Percentiles rank a stretch among this genome's conserved stretches.
These are phyloP conservation scores for Aspergillus sclerotialis DNA, from an alignment of 2,329 filamentous ascomycete genomes.

Conservation along the genomic window DNA sequence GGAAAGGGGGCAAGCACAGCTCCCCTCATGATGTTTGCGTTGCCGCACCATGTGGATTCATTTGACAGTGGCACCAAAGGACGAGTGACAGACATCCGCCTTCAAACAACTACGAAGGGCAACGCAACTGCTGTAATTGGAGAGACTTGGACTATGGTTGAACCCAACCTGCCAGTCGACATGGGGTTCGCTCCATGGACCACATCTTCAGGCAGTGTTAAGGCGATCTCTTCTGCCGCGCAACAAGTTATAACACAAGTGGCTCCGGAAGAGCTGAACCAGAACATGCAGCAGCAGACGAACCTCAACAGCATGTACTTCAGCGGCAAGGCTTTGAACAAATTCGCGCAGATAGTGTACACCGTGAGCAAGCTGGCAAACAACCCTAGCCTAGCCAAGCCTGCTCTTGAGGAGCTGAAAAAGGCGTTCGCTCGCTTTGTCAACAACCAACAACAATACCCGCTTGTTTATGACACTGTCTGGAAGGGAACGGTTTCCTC, in stretches of 20 bases:
- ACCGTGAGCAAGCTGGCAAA: constrained; percentile 57
- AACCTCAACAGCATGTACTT: constrained; percentile 87
- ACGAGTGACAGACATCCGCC: constrained; percentile 47
- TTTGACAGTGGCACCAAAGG: constrained; percentile 56
- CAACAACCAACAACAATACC: constrained; percentile 59
- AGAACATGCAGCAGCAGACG: constrained; percentile 66
- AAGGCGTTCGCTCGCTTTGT: constrained; percentile 59
- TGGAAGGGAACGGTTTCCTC: constrained; percentile 80
- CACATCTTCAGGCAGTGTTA: constrained; percentile 36
- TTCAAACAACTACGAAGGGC: constrained; percentile 83
- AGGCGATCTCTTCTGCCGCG: constrained; percentile 40
- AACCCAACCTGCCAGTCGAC: constrained; percentile 61
- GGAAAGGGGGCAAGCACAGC: constrained; percentile 52
- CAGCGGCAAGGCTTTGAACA: constrained; percentile 76
- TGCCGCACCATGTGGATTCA: constrained; percentile 77
- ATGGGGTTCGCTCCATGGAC: constrained; percentile 79
- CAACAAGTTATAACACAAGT: constrained; percentile 54
- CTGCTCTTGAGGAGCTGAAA: constrained; percentile 57
- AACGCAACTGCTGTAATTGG: constrained; percentile 64
- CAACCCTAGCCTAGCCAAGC: constrained; percentile 50
- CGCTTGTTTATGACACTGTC: constrained; percentile 48
- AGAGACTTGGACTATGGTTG: constrained; percentile 70
- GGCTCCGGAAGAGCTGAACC: constrained; percentile 65
- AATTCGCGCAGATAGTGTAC: constrained; percentile 65
- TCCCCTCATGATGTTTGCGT: constrained; percentile 71